A percentile compares a stretch with the other conserved stretches of the same genome.
Conservation (phyloP, 805 yeast species). For the Candida chauliodis region DNA sequence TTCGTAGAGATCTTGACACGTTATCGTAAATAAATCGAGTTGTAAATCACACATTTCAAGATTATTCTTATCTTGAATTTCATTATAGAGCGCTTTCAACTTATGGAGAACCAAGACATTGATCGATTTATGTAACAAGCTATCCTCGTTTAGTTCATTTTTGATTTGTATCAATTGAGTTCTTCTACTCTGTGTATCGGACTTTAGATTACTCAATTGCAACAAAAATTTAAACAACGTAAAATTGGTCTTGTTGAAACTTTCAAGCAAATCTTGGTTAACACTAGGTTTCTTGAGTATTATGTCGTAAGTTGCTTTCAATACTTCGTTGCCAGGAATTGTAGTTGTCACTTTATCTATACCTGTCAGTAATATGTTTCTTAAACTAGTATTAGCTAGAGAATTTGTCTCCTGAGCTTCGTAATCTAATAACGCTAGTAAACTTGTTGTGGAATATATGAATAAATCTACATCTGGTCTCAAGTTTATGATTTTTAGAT, state of each 20-base stretch:
- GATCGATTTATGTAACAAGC: slow-evolving; percentile 1
- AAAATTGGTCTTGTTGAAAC: slow-evolving; percentile 2
- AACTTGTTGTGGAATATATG: slow-evolving; percentile 26
- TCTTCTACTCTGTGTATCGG: not conserved
- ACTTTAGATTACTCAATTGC: not conserved
- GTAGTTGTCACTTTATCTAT: no score
- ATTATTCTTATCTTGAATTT: slow-evolving; percentile 1
- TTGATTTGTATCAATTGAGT: not conserved
- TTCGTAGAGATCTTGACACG: not conserved
- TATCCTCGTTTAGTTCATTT: not conserved
- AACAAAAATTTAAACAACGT: not conserved
- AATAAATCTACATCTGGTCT: slow-evolving; percentile 19
- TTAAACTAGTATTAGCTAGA: not conserved
- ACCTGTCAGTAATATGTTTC: no score
- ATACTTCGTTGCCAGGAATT: not conserved
- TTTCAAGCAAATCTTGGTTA: not conserved
- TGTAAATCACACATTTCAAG: slow-evolving; percentile 3
- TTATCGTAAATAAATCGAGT: not conserved
- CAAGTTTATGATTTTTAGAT: slow-evolving; percentile 27
- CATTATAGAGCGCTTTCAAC: slow-evolving; percentile 1
- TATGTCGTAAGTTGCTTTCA: not conserved
- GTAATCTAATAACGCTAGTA: slow-evolving; percentile 23
- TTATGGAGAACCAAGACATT: not conserved
- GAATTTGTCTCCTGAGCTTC: no score
- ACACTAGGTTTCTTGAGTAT: not conserved